phyloP scores from a whole-genome alignment of 495 filamentous ascomycete species.

The Neurospora sp. region DNA sequence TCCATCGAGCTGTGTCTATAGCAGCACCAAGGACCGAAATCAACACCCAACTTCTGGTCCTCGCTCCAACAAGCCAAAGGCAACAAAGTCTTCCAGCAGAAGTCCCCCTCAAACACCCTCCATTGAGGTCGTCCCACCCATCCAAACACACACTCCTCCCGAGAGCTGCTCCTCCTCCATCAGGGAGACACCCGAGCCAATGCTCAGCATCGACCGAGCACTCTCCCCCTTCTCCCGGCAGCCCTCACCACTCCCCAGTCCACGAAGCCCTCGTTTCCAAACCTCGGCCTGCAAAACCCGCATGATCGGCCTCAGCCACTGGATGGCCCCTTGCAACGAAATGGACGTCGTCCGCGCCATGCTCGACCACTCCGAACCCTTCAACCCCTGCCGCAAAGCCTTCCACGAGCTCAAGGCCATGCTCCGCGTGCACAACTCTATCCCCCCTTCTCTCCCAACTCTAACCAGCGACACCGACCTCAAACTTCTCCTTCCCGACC shows the following conservation, averaged over 20 bases:
- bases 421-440: neutral
- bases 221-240: neutral
- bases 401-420: conserved; percentile 12
- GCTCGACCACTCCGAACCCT: conserved; percentile 10
- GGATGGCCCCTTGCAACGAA: conserved; percentile 14
- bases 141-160: conserved; percentile 5
- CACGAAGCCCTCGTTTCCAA: conserved; percentile 1
- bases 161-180: conserved; percentile 9
- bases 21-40: neutral
- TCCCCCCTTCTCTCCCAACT: neutral
- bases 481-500: conserved; percentile 7
- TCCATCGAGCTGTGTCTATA: conserved; percentile 8
- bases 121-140: neutral
- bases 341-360: conserved; percentile 11
- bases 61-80: neutral
- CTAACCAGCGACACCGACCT: neutral
- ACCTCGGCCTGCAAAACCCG: conserved; percentile 9
- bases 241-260: neutral
- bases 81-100: neutral
- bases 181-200: conserved; percentile 4
- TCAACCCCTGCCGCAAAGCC: conserved; percentile 6
- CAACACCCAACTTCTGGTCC: neutral
- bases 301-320: conserved; percentile 15
- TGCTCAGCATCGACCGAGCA: neutral
- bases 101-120: neutral